Evolutionary conservation across 2,329 filamentous ascomycete genomes (phyloP), one percentile per base, ranked within the genome.

Genomic region (Curvularia eragrostidis): DNA sequence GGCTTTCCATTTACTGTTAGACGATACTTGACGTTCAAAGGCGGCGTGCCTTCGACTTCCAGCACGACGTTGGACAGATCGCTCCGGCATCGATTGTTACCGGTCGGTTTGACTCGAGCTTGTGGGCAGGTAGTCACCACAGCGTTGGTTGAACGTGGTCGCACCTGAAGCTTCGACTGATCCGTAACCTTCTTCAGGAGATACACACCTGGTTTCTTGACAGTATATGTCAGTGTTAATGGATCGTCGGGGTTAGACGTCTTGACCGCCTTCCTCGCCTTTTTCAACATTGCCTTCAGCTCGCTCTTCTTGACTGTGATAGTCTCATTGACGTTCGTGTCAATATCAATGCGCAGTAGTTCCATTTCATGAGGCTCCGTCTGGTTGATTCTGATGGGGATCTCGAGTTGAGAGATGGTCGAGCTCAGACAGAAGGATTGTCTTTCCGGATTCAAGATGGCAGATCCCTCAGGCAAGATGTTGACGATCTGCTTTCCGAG

Each of bases 401-500:
- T 80, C 50, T 85, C 82, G 38, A 88, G 85, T 8, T 84, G 80
- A 28, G 84, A 82, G 57, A 84, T 86, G 21, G 85, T 81, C 42
- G 82, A 81, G 56, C 89, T 89, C 47, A 99, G 79, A 77, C 95
- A 99, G 76, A 95, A 95, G 0, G 93, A 85, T n/a, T 84, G 80
- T 56, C 86, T 84, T 46, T 93, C 85, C 0, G 93, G 92, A 71
- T 99, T 99, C 62, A 99, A 82, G 48, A 93, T 84, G 13, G 93
- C 95, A 48, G 93, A 95, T 18, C 96, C 96, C 82, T 99, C 95
- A 1, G 95, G 95, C 54, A 99, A 82, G 71, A 99, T 97, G 74
- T 99, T 95, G 77, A 99, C 94, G 68, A 97, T 96, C 79, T 98
- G 93, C 76, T 93, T 95, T 72, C 95, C 95, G 79, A 97, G 85